phyloP scores from a whole-genome alignment of 1,284 basidiomycete genomes.

The Ceratobasidium sp. region DNA sequence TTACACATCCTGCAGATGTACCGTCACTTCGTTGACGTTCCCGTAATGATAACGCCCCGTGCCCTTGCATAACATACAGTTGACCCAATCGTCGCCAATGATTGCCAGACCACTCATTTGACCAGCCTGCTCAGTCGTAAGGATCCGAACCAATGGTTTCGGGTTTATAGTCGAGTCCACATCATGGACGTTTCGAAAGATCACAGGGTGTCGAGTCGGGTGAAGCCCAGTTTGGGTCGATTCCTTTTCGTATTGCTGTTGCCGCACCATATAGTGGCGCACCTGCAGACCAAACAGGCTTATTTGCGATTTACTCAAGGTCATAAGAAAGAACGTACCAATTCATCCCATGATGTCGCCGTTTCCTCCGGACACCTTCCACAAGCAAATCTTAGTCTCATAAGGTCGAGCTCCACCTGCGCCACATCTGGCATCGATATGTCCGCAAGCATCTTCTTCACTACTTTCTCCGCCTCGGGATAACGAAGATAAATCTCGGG shows the following conservation, averaged over 20 bases:
- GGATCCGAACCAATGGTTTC: background rate
- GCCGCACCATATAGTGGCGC: background rate
- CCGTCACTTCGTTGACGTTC: background rate
- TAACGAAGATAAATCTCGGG: background rate
- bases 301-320: background rate
- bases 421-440: conserved; percentile 8
- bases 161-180: background rate
- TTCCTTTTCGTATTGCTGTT: background rate
- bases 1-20: background rate
- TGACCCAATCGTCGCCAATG: background rate
- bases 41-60: background rate
- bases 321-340: background rate
- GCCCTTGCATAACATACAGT: background rate
- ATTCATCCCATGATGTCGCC: background rate
- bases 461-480: background rate
- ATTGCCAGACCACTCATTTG: background rate
- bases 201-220: background rate
- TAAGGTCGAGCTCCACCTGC: background rate
- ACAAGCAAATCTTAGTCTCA: background rate
- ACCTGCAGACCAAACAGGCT: background rate
- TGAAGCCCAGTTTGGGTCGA: background rate
- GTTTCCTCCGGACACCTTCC: background rate
- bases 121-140: background rate
- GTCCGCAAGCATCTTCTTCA: background rate
- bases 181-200: conserved; percentile 1